Evolutionary conservation across 1,139 yeast species (phyloP).

Genomic region (Sugiyamaella sp.): DNA sequence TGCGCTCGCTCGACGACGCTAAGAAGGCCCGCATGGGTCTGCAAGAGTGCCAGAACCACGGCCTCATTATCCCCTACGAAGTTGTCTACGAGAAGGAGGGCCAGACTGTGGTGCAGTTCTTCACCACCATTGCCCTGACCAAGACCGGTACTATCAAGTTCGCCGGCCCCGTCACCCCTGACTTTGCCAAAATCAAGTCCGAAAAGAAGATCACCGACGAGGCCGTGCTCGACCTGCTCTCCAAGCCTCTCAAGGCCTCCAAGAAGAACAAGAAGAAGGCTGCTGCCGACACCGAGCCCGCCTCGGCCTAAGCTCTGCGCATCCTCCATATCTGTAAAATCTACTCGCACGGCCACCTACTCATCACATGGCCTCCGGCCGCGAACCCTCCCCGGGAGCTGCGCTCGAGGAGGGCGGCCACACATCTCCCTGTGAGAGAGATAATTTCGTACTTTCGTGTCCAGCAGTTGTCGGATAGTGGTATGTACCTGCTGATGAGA

Average conservation of each 20-base stretch:
- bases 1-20: conserved; percentile 68
- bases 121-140: conserved; percentile 77
- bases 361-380: too few relatives aligned
- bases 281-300: conserved; percentile 28
- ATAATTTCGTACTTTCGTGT: too few relatives aligned
- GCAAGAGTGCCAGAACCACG: conserved; percentile 72
- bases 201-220: conserved; percentile 60
- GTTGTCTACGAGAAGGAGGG: conserved; percentile 71
- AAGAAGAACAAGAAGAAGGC: conserved; percentile 55
- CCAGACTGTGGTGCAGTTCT: conserved; percentile 69
- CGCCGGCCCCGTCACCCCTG: conserved; percentile 55
- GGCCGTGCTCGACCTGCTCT: conserved; percentile 53
- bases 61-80: conserved; percentile 69
- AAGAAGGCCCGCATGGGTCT: conserved; percentile 76
- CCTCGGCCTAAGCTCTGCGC: conserved; percentile 3
- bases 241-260: conserved; percentile 58
- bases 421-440: too few relatives aligned
- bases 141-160: conserved; percentile 71
- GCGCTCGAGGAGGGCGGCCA: background rate
- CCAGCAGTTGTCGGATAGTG: too few relatives aligned
- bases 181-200: conserved; percentile 57
- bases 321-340: too few relatives aligned
- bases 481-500: too few relatives aligned
- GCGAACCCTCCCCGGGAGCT: too few relatives aligned
- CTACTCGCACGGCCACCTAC: too few relatives aligned